Conservation (phyloP, 129 eudicot genomes). For the Helianthus annuus region DNA sequence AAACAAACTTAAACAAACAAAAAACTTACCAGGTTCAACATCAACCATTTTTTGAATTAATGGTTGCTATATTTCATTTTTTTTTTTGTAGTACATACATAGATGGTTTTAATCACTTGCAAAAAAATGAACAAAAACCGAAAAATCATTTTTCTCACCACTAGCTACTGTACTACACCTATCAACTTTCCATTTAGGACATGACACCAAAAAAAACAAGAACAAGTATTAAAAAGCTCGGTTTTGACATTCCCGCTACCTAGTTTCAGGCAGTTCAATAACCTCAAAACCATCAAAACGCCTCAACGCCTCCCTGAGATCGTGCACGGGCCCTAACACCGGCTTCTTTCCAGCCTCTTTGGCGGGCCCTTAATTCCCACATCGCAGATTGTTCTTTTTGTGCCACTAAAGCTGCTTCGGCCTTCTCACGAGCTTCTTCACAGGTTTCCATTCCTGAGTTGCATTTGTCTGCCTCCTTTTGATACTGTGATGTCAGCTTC, state of each 20-base stretch:
- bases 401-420: constrained; percentile 63
- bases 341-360: constrained; percentile 86
- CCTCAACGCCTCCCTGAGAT: constrained; percentile 38
- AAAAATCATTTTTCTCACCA: constrained; percentile 4
- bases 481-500: constrained; percentile 88
- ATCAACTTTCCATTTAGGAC: constrained; percentile 2
- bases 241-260: constrained; percentile 20
- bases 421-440: constrained; percentile 92
- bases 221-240: not conserved
- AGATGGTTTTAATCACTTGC: not conserved
- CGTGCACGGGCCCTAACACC: constrained; percentile 37
- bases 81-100: not conserved
- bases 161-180: not conserved
- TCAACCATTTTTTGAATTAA: not conserved
- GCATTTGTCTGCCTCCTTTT: constrained; percentile 96
- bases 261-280: not conserved
- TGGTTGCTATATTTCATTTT: not conserved
- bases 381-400: constrained; percentile 66
- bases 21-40: not conserved
- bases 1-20: not conserved
- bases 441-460: constrained; percentile 98
- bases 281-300: constrained; percentile 24
- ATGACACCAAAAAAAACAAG: constrained; percentile 8
- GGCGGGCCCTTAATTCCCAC: constrained; percentile 91
- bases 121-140: not conserved